Evolutionary conservation across 352 stramenopile species (phyloP), one percentile per base, ranked within the genome.

Genomic region (Pseudoperonospora humuli): DNA sequence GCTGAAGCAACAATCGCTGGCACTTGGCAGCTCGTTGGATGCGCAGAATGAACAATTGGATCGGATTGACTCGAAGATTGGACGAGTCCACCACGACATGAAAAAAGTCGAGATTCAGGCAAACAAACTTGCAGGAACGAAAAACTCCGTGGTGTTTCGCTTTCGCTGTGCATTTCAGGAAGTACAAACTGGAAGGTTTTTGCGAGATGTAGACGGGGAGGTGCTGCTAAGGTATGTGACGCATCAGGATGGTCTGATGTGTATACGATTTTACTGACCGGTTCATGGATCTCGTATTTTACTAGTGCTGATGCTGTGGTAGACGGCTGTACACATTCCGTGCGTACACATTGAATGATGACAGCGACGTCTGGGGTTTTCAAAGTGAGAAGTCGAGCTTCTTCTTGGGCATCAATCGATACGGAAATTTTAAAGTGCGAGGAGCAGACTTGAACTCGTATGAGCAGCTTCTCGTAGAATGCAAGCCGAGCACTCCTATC

Each of bases 151-250:
- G 15, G 40, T 64, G 13, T 80, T 67, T 34, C 61, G 72, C 19
- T 86, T 88, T 42, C 73, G 75, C 10, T 91, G 75, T 58, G 78
- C 75, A 2, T 75, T 91, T 38, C 75, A 88, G 51, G 73, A 88
- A 41, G 26, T 69, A 8, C 26, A 55, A 8, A 84, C 57, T 3
- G 39, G 54, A 11, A 66, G 39, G 17, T 91, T 91, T 37, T 28
- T 91, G 8, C 45, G 60, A 11, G 69, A 86, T 40, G 50, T 71
- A 1, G 64, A 86, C 17, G 74, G 78, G n/a, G 74, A 86, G 18
- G 51, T 67, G 0, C 31, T 70, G 3, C 50, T 91, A 5, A 61
- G 67, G 78, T 91, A 62, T 33, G 39, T 49, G 10, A 14, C 20
- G n/a, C 2, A 31, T 10, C 31, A 23, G n/a, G 10, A 4, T 17